These are phyloP conservation scores for Leishmania martiniquensis DNA, from an alignment of 208 protist species.

Conservation along the genomic window DNA sequence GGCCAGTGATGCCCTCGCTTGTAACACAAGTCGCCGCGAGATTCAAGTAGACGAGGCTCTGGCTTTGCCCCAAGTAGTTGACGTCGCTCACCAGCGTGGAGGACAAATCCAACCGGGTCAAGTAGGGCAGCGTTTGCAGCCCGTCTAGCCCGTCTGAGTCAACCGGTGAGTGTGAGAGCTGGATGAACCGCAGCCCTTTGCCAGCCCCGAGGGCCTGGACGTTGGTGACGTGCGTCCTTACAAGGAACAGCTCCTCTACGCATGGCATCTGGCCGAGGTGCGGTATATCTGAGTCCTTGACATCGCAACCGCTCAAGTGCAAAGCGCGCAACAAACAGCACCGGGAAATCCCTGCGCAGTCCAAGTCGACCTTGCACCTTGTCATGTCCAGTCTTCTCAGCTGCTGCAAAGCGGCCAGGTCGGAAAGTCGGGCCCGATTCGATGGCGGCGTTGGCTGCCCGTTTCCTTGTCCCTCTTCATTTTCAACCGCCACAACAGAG, in stretches of 20 bases:
- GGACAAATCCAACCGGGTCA: slow-evolving; percentile 30
- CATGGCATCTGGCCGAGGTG: slow-evolving; percentile 16
- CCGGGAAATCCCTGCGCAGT: slow-evolving; percentile 19
- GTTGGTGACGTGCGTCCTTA: slow-evolving; percentile 23
- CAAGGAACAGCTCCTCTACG: slow-evolving; percentile 30
- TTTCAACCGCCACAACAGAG: slow-evolving; percentile 7
- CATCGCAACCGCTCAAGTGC: slow-evolving; percentile 28
- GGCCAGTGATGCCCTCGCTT: slow-evolving; percentile 9
- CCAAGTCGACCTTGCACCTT: slow-evolving; percentile 13
- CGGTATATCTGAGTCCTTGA: slow-evolving; percentile 17
- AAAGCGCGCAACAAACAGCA: slow-evolving; percentile 26
- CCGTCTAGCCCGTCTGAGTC: slow-evolving; percentile 18
- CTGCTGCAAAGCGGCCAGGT: slow-evolving; percentile 10
- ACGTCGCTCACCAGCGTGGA: slow-evolving; percentile 28
- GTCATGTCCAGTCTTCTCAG: slow-evolving; percentile 26
- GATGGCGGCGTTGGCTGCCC: slow-evolving; percentile 2
- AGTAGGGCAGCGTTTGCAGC: slow-evolving; percentile 22
- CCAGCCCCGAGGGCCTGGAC: slow-evolving; percentile 7
- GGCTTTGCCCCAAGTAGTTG: slow-evolving; percentile 10
- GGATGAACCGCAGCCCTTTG: slow-evolving; percentile 19
- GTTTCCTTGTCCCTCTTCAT: neutral
- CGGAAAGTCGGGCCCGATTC: slow-evolving; percentile 17
- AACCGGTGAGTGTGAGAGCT: slow-evolving; percentile 24
- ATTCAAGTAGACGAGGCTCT: slow-evolving; percentile 26
- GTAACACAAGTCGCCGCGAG: slow-evolving; percentile 30